Percentiles rank a stretch among this genome's conserved stretches.
phyloP scores from a whole-genome alignment of 2,329 filamentous ascomycete species.

The Zarea fungicola region DNA sequence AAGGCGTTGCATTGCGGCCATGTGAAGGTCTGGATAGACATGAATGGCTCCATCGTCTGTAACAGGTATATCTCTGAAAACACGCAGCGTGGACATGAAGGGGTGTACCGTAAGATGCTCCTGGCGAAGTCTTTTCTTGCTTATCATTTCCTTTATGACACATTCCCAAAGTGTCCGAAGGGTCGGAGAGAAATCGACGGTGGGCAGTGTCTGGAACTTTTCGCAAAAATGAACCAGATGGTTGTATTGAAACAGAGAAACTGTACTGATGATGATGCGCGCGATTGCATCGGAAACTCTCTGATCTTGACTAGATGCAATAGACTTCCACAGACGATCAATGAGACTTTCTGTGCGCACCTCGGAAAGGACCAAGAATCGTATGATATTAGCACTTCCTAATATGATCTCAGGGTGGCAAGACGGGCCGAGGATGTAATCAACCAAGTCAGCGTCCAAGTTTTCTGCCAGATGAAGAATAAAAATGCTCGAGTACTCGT shows the following conservation, averaged over 20 bases:
- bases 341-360: conserved; percentile 68
- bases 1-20: conserved; percentile 58
- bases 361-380: conserved; percentile 76
- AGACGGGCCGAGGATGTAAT: conserved; percentile 84
- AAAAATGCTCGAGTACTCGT: conserved; percentile 50
- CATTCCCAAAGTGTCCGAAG: conserved; percentile 59
- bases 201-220: conserved; percentile 62
- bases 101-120: conserved; percentile 35
- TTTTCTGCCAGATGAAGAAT: conserved; percentile 57
- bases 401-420: conserved; percentile 88
- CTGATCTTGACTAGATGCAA: conserved; percentile 76
- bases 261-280: conserved; percentile 51
- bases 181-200: conserved; percentile 55
- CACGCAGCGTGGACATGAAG: conserved; percentile 53
- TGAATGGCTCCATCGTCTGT: conserved; percentile 48
- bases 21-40: conserved; percentile 57
- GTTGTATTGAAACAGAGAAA: conserved; percentile 42
- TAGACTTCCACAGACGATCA: conserved; percentile 77
- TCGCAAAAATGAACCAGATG: conserved; percentile 61
- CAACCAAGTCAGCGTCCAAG: conserved; percentile 63
- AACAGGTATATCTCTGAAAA: conserved; percentile 67
- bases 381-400: conserved; percentile 76
- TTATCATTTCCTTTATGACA: conserved; percentile 46
- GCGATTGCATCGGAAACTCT: conserved; percentile 78
- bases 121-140: conserved; percentile 37